Percentiles rank a stretch among this genome's conserved stretches.
Conservation (phyloP, 1,284 basidiomycete genomes). For the Takashimella koratensis region DNA sequence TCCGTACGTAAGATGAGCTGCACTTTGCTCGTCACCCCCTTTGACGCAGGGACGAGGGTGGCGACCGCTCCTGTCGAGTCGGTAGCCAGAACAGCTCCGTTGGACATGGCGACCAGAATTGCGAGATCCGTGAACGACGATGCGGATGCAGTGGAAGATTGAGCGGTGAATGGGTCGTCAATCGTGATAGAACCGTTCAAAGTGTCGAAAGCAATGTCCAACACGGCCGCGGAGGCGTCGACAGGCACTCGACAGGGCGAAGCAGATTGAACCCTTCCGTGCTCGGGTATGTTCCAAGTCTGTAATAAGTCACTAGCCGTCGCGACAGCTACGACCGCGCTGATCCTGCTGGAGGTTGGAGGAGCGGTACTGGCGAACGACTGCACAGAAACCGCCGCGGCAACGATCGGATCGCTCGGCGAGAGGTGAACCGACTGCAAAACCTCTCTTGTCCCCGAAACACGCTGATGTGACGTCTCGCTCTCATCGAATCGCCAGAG, state of each 20-base stretch:
- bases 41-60: not conserved
- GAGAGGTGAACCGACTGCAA: conserved; percentile 8
- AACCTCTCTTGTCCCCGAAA: conserved; percentile 30
- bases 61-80: conserved; percentile 2
- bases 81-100: conserved; percentile 12
- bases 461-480: conserved; percentile 3
- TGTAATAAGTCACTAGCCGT: conserved; percentile 7
- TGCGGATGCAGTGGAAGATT: conserved; percentile 2
- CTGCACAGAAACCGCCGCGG: conserved; percentile 13
- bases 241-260: not conserved
- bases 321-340: conserved; percentile 9
- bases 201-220: conserved; percentile 7
- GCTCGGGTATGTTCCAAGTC: conserved; percentile 12
- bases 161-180: conserved; percentile 17
- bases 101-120: conserved; percentile 10
- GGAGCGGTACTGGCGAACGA: not conserved
- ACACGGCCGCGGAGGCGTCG: not conserved
- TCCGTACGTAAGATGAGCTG: not conserved
- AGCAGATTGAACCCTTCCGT: conserved; percentile 9
- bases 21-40: conserved; percentile 5
- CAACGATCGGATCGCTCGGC: conserved; percentile 22
- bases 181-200: not conserved
- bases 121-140: conserved; percentile 1
- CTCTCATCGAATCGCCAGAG: conserved; percentile 36
- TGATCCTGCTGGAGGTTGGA: conserved; percentile 1